Conservation (phyloP, 345 rosid genomes). For the Hypericum perforatum region DNA sequence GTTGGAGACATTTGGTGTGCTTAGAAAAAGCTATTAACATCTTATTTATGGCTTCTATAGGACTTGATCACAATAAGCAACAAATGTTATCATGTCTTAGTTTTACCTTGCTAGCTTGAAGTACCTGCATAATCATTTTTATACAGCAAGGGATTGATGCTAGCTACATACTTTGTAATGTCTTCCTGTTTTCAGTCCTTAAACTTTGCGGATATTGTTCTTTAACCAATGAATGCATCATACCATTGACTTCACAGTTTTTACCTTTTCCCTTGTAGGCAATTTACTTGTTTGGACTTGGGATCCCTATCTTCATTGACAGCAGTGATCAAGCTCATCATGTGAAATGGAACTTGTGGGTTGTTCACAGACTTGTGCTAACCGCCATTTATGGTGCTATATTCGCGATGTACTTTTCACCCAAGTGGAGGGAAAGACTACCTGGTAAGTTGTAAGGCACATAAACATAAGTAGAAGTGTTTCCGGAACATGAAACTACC, state of each 20-base stretch:
- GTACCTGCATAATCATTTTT: too few relatives aligned
- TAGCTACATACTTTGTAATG: too few relatives aligned
- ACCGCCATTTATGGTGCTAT: constrained; percentile 65
- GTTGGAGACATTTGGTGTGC: too few relatives aligned
- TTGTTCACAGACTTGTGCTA: constrained; percentile 63
- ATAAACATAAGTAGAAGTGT: neutral
- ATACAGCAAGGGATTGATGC: too few relatives aligned
- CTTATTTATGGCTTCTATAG: too few relatives aligned
- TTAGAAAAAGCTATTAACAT: too few relatives aligned
- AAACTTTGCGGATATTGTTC: too few relatives aligned
- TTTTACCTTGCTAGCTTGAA: too few relatives aligned
- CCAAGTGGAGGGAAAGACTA: constrained; percentile 73
- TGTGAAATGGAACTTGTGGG: constrained; percentile 83
- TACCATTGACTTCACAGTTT: neutral
- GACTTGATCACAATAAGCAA: too few relatives aligned
- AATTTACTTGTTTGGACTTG: constrained; percentile 59
- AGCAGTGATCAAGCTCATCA: constrained; percentile 31
- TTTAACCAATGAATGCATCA: too few relatives aligned
- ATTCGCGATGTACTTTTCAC: constrained; percentile 55
- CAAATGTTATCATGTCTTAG: too few relatives aligned
- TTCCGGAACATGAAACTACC: neutral
- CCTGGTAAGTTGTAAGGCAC: constrained; percentile 43
- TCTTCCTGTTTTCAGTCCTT: too few relatives aligned
- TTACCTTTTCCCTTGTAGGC: constrained; percentile 35
- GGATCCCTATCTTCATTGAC: constrained; percentile 71